Base-by-base conservation (phyloP, 345 rosid species). In the Boechera retrofracta region DNA sequence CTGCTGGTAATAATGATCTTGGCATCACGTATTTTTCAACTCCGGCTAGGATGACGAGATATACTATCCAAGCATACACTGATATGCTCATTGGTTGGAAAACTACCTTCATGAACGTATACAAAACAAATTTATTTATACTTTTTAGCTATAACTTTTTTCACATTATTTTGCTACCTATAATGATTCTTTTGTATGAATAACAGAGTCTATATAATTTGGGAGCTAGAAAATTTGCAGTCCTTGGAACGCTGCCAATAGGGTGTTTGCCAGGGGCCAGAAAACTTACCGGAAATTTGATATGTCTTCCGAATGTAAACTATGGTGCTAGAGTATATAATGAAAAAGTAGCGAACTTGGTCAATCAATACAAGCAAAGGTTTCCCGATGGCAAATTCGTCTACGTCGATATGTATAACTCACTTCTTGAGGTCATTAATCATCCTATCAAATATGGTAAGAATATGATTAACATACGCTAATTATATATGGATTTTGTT, bases 1-100 rank as follows among this genome's bases (percentile, higher is more conserved):
- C 83, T 10, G 49, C 77, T 2, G 87, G 92, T 28, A 86, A 84
- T 67, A 77, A 86, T 35, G 95, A 89, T 86, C 76, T 89, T 35
- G 90, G 82, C 18, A 79, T 79, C 66, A 86, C 80, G 5, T 89
- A 82, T 73, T 87, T 72, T 45, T 5, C 10, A 2, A 47, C 78
- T 53, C 83, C 72, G 1, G 56, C 49, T 15, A 75, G 85, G 53
- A 49, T 7, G 39, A 64, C 56, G 16, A 36, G 16, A 11, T 48
- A 83, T 32, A 81, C 41, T 58, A 52, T 83, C 7, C 44, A 77
- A n/a, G 55, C 84, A 10, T 85, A 88, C 71, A 82, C 89, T 7
- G 88, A 86, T 47, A 71, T 84, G 21, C 64, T 82, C 63, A 56
- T 78, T 44, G 60, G 15, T 3, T 74, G 64, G 41, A 83, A 81